phyloP scores from a whole-genome alignment of 148 eudicot species.

The Rhododendron vialii region DNA sequence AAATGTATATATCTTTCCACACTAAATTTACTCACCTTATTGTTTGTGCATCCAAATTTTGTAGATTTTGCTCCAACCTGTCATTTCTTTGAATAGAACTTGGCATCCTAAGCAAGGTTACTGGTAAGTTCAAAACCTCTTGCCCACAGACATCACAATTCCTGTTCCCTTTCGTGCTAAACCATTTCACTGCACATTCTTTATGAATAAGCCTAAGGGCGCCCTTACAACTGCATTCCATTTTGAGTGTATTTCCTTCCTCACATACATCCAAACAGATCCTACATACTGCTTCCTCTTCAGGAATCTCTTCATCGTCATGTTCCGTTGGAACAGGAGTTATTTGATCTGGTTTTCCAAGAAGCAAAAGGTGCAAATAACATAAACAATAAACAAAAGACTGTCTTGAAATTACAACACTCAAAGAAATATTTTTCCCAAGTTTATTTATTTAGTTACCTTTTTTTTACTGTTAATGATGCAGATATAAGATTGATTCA shows the following conservation, averaged over 20 bases:
- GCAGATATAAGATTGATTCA: no score
- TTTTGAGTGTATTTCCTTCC: constrained; percentile 77
- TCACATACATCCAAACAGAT: constrained; percentile 83
- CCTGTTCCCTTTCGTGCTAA: constrained; percentile 66
- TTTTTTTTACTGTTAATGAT: no score
- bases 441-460: neutral
- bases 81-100: constrained; percentile 34
- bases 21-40: constrained; percentile 35
- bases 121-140: constrained; percentile 85
- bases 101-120: constrained; percentile 70
- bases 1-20: neutral
- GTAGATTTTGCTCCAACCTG: constrained; percentile 31
- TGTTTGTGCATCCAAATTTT: constrained; percentile 26
- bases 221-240: constrained; percentile 99
- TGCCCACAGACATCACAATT: constrained; percentile 80
- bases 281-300: constrained; percentile 93
- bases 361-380: neutral
- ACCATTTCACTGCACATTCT: constrained; percentile 88
- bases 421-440: neutral
- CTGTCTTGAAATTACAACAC: neutral
- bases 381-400: neutral
- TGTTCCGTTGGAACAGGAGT: constrained; percentile 42
- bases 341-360: constrained; percentile 41
- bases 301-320: constrained; percentile 81
- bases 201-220: constrained; percentile 80